phyloP scores from a whole-genome alignment of 2,329 filamentous ascomycete genomes.

The Delphinella strobiligena region DNA sequence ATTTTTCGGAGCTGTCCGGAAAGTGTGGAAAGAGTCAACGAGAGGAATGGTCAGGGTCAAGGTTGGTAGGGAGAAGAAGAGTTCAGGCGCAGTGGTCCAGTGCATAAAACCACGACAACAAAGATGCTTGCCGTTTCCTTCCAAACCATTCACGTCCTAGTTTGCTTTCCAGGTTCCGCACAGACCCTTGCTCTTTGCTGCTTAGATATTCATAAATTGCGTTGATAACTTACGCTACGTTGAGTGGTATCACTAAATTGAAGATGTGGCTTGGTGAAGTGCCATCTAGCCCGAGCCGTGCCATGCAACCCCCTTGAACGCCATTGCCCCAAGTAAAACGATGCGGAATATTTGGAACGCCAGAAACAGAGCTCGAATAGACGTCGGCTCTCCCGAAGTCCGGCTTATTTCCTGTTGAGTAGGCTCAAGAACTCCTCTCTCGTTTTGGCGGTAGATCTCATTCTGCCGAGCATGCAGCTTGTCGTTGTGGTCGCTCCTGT shows the following conservation, averaged over 20 bases:
- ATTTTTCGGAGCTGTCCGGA: too few relatives aligned
- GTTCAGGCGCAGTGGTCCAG: too few relatives aligned
- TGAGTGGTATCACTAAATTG: slow-evolving; percentile 8
- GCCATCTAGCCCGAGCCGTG: slow-evolving; percentile 6
- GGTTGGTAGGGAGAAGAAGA: too few relatives aligned
- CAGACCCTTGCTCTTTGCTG: too few relatives aligned
- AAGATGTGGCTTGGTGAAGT: slow-evolving; percentile 7
- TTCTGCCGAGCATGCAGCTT: slow-evolving; percentile 93
- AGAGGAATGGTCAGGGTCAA: too few relatives aligned
- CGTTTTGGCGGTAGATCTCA: slow-evolving; percentile 85
- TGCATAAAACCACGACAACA: too few relatives aligned
- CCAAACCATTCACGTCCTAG: too few relatives aligned
- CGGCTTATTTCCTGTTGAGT: slow-evolving; percentile 15
- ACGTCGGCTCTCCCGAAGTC: not conserved
- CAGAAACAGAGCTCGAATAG: too few relatives aligned
- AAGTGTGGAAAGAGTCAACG: too few relatives aligned
- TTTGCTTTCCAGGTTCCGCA: too few relatives aligned
- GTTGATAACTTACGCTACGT: slow-evolving; percentile 4
- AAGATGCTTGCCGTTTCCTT: too few relatives aligned
- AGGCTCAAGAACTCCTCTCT: slow-evolving; percentile 90
- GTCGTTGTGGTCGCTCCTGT: slow-evolving; percentile 78
- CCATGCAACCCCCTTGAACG: slow-evolving; percentile 9
- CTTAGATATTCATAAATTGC: not conserved
- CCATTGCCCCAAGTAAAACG: slow-evolving; percentile 2
- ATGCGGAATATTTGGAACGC: not conserved